Evolutionary conservation across 2,329 filamentous ascomycete species (phyloP).

Genomic region (Penicillium polonicum): DNA sequence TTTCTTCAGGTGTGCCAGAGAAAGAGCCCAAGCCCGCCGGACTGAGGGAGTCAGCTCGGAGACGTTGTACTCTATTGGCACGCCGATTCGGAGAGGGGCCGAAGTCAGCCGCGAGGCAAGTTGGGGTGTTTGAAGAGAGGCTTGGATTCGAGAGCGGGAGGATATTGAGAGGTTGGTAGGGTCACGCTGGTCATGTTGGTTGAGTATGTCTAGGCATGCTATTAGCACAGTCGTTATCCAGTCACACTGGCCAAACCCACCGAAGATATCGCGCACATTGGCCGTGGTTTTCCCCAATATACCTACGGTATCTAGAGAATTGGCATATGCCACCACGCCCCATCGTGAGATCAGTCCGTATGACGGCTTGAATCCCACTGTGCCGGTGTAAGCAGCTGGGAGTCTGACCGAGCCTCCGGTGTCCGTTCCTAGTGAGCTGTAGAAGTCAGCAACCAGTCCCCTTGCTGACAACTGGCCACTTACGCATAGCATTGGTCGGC

Average conservation of each 20-base stretch:
- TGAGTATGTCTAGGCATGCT: constrained; percentile 45
- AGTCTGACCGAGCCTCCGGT: constrained; percentile 87
- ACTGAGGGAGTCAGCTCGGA: constrained; percentile 71
- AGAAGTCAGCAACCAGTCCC: constrained; percentile 6
- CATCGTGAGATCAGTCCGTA: constrained; percentile 84
- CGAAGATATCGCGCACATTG: constrained; percentile 54
- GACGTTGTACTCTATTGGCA: constrained; percentile 81
- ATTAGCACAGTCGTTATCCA: constrained; percentile 13
- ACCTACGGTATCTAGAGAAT: constrained; percentile 88
- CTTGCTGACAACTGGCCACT: constrained; percentile 23
- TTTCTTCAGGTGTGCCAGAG: constrained; percentile 59
- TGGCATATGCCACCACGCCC: constrained; percentile 88
- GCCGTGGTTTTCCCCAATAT: constrained; percentile 61
- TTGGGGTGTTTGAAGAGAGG: constrained; percentile 42
- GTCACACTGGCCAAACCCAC: constrained; percentile 26
- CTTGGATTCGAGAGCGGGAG: constrained; percentile 54
- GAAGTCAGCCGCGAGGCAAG: constrained; percentile 27
- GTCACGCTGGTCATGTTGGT: constrained; percentile 66
- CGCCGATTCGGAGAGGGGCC: constrained; percentile 52
- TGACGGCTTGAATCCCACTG: constrained; percentile 85
- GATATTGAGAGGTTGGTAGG: constrained; percentile 66
- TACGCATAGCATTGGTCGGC: constrained; percentile 60
- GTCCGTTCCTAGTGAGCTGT: constrained; percentile 79
- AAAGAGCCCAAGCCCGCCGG: constrained; percentile 65
- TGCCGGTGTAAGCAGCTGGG: constrained; percentile 81